Base-by-base conservation (phyloP, 148 eudicot genomes). In the Dysphania ambrosioides region DNA sequence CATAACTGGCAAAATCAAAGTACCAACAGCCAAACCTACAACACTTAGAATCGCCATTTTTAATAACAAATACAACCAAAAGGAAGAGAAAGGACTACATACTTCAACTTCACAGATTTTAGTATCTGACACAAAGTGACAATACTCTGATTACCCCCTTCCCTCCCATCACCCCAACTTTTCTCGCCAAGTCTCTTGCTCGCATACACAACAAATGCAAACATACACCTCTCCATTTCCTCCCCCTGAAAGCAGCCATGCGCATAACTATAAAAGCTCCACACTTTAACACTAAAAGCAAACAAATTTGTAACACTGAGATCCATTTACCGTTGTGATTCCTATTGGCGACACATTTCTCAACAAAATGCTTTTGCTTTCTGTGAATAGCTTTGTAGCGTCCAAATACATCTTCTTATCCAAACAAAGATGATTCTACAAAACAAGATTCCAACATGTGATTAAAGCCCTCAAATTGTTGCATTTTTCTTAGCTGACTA, bases 91-190 rank as follows among this genome's bases (percentile, higher is more conserved):
- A n/a, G n/a, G 65, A 16, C 36, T 62, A 57, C 67, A 34, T 87
- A 93, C 98, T 90, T 94, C 70, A 94, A 85, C 53, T 85, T 90
- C 77, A 91, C 89, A 10, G 82, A 84, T 81, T 91, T 84, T 74
- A 93, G 72, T 72, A 93, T 88, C 70, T 86, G 88, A 72, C 93
- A 91, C 81, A 93, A 78, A 51, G 78, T 78, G 62, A 93, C 63
- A 13, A 80, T 83, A 68, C 78, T 82, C 51, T 82, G 83, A 72
- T 71, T 75, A 34, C 51, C 26, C 24, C 51, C 82, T 41, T 35
- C 77, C 62, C 58, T 58, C 8, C 73, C 71, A 74, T 79, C 72
- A 62, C 40, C 75, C 0, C 68, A 63, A 35, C 38, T 61, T 35
- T 2, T 73, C 62, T 69, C 75, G 55, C 79, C 78, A 60, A 94